These are phyloP conservation scores for Termitomyces sp. DNA, from an alignment of 768 basidiomycete genomes.

Conservation along the genomic window DNA sequence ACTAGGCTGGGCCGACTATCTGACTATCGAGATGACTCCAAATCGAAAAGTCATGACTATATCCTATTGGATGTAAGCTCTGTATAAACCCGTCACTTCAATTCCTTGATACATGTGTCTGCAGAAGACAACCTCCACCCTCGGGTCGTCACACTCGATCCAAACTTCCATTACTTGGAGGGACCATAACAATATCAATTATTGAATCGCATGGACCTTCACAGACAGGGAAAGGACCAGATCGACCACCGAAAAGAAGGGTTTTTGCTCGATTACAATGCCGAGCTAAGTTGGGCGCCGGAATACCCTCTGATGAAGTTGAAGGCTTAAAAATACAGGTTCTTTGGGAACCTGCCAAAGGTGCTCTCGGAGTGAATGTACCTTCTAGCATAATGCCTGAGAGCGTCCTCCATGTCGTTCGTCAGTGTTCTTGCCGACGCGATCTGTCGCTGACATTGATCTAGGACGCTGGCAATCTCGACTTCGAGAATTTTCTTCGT, in stretches of 20 bases:
- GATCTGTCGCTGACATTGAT: not conserved
- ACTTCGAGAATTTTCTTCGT: constrained; percentile 66
- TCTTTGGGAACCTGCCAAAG: constrained; percentile 70
- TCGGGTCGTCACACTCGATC: constrained; percentile 26
- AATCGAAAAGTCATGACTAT: constrained; percentile 63
- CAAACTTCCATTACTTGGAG: constrained; percentile 59
- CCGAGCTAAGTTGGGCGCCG: constrained; percentile 50
- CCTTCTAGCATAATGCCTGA: constrained; percentile 36
- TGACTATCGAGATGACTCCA: constrained; percentile 64
- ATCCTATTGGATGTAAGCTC: constrained; percentile 83
- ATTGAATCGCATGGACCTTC: constrained; percentile 40
- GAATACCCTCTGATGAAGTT: constrained; percentile 66
- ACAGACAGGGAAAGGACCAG: constrained; percentile 36
- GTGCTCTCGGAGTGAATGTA: constrained; percentile 57
- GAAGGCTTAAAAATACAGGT: constrained; percentile 66
- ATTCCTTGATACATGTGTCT: not conserved
- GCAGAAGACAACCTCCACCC: constrained; percentile 22
- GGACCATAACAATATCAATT: constrained; percentile 69
- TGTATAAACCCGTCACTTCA: not conserved
- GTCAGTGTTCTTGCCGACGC: constrained; percentile 18
- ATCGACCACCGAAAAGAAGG: constrained; percentile 48
- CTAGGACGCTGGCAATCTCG: constrained; percentile 62
- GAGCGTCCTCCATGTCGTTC: constrained; percentile 50
- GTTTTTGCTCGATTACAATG: constrained; percentile 60
- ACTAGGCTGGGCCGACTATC: constrained; percentile 81